phyloP scores from a whole-genome alignment of 225 moss, liverwort and hornwort genomes.

The Lunularia cruciata region DNA sequence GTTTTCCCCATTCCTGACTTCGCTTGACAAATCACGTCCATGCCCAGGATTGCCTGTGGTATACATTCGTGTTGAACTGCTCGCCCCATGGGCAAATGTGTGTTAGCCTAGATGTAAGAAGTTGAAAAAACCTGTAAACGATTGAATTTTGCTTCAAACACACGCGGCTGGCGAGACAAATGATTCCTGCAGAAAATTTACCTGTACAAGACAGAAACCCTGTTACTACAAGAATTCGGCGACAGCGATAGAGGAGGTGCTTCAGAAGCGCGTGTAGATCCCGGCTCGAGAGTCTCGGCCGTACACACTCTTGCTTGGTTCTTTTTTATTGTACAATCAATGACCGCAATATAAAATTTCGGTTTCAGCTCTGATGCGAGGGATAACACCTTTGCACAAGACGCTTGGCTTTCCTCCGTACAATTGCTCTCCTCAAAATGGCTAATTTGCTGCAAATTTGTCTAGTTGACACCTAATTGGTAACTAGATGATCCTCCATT shows the following conservation, averaged over 20 bases:
- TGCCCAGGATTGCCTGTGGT: conserved; percentile 94
- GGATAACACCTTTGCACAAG: too few species aligned
- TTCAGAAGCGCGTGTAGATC: too few species aligned
- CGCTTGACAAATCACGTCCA: conserved; percentile 98
- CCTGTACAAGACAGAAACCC: conserved; percentile 7
- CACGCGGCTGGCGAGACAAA: conserved; percentile 1
- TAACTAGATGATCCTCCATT: too few species aligned
- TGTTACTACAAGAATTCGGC: background rate
- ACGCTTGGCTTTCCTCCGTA: too few species aligned
- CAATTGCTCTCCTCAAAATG: too few species aligned
- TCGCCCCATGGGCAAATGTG: conserved; percentile 38
- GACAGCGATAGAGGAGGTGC: background rate
- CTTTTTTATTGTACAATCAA: too few species aligned
- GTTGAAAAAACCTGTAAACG: conserved; percentile 46
- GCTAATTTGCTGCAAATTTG: too few species aligned
- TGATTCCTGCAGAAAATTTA: conserved; percentile 13
- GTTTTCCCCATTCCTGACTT: conserved; percentile 99
- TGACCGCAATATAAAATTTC: too few species aligned
- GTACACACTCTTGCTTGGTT: too few species aligned
- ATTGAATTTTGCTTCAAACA: conserved; percentile 28
- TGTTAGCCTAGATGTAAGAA: conserved; percentile 21
- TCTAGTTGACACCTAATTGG: too few species aligned
- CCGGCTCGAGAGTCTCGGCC: too few species aligned
- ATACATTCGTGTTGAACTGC: conserved; percentile 99
- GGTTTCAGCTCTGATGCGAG: too few species aligned